Evolutionary conservation across 2,329 filamentous ascomycete species (phyloP).

Genomic region (Cladosporium cucumerinum): DNA sequence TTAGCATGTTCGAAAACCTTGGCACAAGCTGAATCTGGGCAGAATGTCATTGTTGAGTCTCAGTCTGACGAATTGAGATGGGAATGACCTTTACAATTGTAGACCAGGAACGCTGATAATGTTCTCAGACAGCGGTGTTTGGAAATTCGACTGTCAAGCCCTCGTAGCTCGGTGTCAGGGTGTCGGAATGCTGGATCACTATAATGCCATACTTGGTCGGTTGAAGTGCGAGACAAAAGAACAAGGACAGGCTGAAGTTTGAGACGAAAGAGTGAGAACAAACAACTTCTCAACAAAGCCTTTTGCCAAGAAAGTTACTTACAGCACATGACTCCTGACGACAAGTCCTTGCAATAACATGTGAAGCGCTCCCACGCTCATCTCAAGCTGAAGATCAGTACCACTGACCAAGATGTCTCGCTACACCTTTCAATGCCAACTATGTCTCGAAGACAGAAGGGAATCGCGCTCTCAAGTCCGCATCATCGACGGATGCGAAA

Average conservation of each 20-base stretch:
- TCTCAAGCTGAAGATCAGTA: not conserved
- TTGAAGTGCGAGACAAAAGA: not conserved
- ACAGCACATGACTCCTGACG: not conserved
- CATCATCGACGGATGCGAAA: not conserved
- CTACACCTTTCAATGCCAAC: not conserved
- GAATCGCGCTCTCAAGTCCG: not conserved
- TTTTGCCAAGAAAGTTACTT: not conserved
- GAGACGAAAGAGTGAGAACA: not conserved
- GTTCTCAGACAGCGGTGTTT: not conserved
- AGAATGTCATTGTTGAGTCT: not conserved
- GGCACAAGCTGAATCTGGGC: not conserved
- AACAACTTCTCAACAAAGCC: not conserved
- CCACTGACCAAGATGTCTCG: not conserved
- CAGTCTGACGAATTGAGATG: not conserved
- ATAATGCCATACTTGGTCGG: not conserved
- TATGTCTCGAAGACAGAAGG: not conserved
- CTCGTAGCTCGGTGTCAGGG: not conserved
- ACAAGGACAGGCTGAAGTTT: not conserved
- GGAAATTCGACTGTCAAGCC: not conserved
- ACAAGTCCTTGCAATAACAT: not conserved
- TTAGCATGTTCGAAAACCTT: not conserved
- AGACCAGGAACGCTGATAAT: not conserved
- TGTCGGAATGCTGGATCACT: not conserved
- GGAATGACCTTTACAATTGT: too few relatives aligned
- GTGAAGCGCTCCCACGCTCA: not conserved